Conservation (phyloP, 331 rosid species). For the Quercus tomentella region DNA sequence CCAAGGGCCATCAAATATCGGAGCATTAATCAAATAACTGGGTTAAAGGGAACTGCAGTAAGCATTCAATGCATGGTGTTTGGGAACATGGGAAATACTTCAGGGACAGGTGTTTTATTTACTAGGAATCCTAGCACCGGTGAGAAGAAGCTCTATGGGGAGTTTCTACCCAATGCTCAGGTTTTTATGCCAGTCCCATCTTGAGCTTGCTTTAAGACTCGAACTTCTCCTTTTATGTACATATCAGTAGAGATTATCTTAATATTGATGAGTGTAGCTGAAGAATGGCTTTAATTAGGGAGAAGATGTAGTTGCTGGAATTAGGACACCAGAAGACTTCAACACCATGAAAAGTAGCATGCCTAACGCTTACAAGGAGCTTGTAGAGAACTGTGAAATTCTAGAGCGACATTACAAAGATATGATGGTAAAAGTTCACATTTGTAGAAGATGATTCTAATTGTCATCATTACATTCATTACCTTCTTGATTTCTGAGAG, state of each 20-base stretch:
- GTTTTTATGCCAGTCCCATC: slow-evolving; percentile 36
- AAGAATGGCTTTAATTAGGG: slow-evolving; percentile 51
- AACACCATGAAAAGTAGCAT: slow-evolving; percentile 72
- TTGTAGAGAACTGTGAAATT: slow-evolving; percentile 82
- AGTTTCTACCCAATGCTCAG: slow-evolving; percentile 96
- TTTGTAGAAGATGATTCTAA: background rate
- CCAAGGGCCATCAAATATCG: slow-evolving; percentile 89
- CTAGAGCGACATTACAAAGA: slow-evolving; percentile 91
- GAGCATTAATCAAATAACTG: slow-evolving; percentile 81
- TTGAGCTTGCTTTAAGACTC: slow-evolving; percentile 1
- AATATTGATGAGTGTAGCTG: slow-evolving; percentile 6
- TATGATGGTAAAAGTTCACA: slow-evolving; percentile 71
- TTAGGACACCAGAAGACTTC: slow-evolving; percentile 89
- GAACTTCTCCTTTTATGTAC: background rate
- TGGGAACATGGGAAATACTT: slow-evolving; percentile 92
- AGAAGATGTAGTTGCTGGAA: slow-evolving; percentile 98
- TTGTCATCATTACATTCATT: background rate
- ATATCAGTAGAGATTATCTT: slow-evolving; percentile 6
- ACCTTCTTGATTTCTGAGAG: background rate
- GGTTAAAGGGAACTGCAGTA: slow-evolving; percentile 90
- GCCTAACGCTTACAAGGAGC: slow-evolving; percentile 93
- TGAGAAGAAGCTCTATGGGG: slow-evolving; percentile 94
- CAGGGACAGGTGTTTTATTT: slow-evolving; percentile 96
- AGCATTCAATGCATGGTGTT: slow-evolving; percentile 96
- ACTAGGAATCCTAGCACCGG: slow-evolving; percentile 99